Evolutionary conservation across 495 filamentous ascomycete genomes (phyloP).

Genomic region (Hypomontagnella monticulosa): DNA sequence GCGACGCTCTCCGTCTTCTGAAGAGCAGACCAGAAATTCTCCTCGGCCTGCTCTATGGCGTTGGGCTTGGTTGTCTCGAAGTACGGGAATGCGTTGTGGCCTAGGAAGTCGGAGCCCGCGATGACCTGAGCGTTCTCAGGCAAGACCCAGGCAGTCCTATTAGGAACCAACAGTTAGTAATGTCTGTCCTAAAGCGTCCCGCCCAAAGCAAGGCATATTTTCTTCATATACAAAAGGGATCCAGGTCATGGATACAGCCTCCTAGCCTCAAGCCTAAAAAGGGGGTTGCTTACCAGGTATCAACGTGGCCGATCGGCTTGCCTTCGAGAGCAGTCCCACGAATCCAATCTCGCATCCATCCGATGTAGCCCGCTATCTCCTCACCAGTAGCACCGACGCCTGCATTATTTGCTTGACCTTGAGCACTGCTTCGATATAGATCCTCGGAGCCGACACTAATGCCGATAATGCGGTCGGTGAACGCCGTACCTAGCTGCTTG

Average conservation of each 20-base stretch:
- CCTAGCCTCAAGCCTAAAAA: neutral
- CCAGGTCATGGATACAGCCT: neutral
- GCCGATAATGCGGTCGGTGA: constrained; percentile 71
- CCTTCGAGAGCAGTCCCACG: constrained; percentile 61
- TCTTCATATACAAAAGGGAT: too few relatives aligned
- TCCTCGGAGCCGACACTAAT: constrained; percentile 86
- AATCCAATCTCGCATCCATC: constrained; percentile 63
- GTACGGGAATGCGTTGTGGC: constrained; percentile 73
- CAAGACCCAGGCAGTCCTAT: constrained; percentile 80
- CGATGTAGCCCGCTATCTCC: constrained; percentile 67
- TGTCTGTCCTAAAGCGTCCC: neutral
- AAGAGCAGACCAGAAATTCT: constrained; percentile 66
- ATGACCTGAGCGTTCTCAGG: constrained; percentile 70
- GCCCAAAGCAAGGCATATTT: too few relatives aligned
- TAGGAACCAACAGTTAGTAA: constrained; percentile 33
- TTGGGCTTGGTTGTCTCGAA: constrained; percentile 74
- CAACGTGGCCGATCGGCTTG: constrained; percentile 76
- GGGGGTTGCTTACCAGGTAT: constrained; percentile 68
- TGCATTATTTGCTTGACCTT: constrained; percentile 49
- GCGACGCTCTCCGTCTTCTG: constrained; percentile 64
- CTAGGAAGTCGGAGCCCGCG: constrained; percentile 70
- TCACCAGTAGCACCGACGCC: constrained; percentile 63
- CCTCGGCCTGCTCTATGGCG: constrained; percentile 64
- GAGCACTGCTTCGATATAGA: constrained; percentile 74
- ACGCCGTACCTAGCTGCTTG: constrained; percentile 61